Percentiles rank a stretch among this genome's conserved stretches.
These are phyloP conservation scores for Talaromyces liani DNA, from an alignment of 495 filamentous ascomycete genomes.

Conservation along the genomic window DNA sequence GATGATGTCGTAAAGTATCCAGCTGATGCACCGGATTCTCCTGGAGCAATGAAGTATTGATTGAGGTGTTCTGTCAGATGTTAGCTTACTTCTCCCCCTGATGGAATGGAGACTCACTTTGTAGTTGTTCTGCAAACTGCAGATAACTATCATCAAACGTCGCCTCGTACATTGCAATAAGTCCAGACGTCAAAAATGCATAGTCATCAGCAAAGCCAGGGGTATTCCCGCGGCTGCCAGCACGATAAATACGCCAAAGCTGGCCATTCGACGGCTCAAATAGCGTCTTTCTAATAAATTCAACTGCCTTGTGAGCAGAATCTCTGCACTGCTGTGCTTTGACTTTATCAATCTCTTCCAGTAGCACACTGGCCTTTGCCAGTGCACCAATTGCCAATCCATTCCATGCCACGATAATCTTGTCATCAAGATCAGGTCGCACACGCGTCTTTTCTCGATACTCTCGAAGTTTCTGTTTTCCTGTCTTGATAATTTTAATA, in stretches of 20 bases:
- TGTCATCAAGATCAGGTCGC: slow-evolving; percentile 81
- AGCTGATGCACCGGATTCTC: slow-evolving; percentile 30
- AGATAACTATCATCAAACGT: slow-evolving; percentile 77
- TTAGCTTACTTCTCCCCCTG: not conserved
- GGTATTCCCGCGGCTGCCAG: slow-evolving; percentile 58
- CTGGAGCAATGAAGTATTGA: slow-evolving; percentile 56
- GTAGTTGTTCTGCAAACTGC: slow-evolving; percentile 74
- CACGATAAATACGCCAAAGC: slow-evolving; percentile 70
- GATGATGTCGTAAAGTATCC: slow-evolving; percentile 85
- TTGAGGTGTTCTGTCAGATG: slow-evolving; percentile 52
- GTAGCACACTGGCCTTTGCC: slow-evolving; percentile 60
- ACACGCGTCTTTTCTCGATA: slow-evolving; percentile 70
- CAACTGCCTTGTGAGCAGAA: slow-evolving; percentile 60
- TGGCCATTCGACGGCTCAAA: slow-evolving; percentile 56
- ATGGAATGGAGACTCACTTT: slow-evolving; percentile 45
- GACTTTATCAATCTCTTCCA: slow-evolving; percentile 52
- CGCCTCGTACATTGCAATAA: slow-evolving; percentile 82
- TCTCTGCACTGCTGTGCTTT: slow-evolving; percentile 51
- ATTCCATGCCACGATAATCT: slow-evolving; percentile 83
- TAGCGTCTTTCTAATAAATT: slow-evolving; percentile 72
- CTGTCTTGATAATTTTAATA: slow-evolving; percentile 57
- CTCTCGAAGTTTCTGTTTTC: slow-evolving; percentile 61
- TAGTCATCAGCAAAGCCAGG: slow-evolving; percentile 92
- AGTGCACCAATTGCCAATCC: slow-evolving; percentile 84
- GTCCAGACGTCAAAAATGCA: slow-evolving; percentile 76